Base-by-base conservation (phyloP, 163 green algal genomes). In the Scenedesmus sp. region DNA sequence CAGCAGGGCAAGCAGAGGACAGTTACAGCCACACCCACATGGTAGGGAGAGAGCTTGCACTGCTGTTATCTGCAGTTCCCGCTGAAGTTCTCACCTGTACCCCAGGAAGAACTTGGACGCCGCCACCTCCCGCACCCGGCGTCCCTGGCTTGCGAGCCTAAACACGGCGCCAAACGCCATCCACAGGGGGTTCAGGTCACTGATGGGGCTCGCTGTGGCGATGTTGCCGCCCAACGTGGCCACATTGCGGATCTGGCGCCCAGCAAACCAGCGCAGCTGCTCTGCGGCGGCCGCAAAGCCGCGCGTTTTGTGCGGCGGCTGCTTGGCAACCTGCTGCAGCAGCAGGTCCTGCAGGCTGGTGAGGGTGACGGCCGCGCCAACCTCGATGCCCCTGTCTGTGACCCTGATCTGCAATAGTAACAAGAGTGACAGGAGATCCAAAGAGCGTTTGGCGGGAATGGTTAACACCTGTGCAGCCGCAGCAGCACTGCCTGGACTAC, bases 191-290 rank as follows among this genome's bases (percentile, higher is more conserved):
- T 99, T 99, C 12, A 99, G 94, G 92, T 99, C 98, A 4, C 94
- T 98, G 93, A 99, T 99, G 86, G 98, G 98, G 73, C 90, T 97
- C 37, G 94, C 98, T 9, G 98, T 99, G 46, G 94, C 93, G 65
- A 99, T 96, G 95, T 99, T 99, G 83, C 98, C 98, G 35, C 96
- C 98, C 18, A 99, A 65, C 5, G 94, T 96, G 2, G 97, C 97
- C 42, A 97, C 96, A 92, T 99, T 99, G 82, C 98, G 96, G 91
- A 99, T 99, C 93, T 99, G 97, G 73, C 94, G 92, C 85, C 96
- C 97, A 12, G 98, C 98, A 96, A 99, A 99, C 97, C 96, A 99
- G 79, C 94, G 89, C 53, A 99, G 96, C 95, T 99, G 98, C 81
- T 98, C 94, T 5, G 94, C 92, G 24, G 99, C 91, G 5, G 98